Evolutionary conservation across 2,329 filamentous ascomycete genomes (phyloP), one percentile per base, ranked within the genome.

Genomic region (Aureobasidium sp.): DNA sequence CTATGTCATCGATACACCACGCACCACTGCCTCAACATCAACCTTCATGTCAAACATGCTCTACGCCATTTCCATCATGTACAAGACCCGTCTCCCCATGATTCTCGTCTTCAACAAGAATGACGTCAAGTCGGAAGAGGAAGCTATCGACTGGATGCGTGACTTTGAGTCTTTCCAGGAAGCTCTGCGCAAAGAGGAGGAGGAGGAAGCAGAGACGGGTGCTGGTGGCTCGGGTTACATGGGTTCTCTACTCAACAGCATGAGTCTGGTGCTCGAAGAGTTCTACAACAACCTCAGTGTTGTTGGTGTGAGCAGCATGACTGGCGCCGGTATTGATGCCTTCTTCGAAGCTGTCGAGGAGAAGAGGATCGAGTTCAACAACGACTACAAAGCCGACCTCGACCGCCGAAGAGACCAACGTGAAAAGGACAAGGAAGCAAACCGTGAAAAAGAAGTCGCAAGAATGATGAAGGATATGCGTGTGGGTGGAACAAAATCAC

Each of bases 1-100:
- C 65, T 99, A 98, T 81, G 88, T 99, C 67, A 97, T 99, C 79
- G 96, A 99, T 80, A 99, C 96, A 2, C 96, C 97, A 4, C 90
- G 96, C 63, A 69, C 95, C 27, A 97, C 95, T 18, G 90, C 92
- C 42, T 97, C 94, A 45, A 98, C 96, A 0, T 95, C 92, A 69
- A 99, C 96, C 0, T 99, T 99, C 81, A 99, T 99, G 96, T 97
- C 93, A 78, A 99, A 99, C 81, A 99, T 99, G 96, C 90, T 99
- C 50, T 99, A 99, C 79, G 96, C 96, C 27, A 98, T 96, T 85
- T 97, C 93, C 67, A 99, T 99, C 70, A 88, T 99, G 20, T 99
- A 99, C 88, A 98, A 98, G 84, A 98, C 95, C 2, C 97, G 97
- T 78, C 85, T 99, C 0, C 96, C 96, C 29, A 99, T 99, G 96